Percentiles rank a stretch among this genome's conserved stretches.
phyloP scores from a whole-genome alignment of 495 filamentous ascomycete species.

The Cudoniella acicularis region DNA sequence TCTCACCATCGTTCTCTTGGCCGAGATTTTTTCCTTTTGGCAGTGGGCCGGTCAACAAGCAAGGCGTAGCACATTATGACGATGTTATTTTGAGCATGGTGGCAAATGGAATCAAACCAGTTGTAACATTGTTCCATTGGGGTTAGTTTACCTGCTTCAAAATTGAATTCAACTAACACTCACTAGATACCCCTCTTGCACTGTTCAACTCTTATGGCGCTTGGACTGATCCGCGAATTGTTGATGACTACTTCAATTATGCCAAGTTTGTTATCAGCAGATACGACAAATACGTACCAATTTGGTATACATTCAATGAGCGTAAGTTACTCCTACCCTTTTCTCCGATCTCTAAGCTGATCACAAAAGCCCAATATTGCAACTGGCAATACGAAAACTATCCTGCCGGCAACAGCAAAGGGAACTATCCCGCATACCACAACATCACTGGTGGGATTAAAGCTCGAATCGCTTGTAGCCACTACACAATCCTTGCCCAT shows the following conservation, averaged over 20 bases:
- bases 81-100: slow-evolving; percentile 55
- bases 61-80: slow-evolving; percentile 54
- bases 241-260: slow-evolving; percentile 56
- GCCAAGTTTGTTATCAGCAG: slow-evolving; percentile 52
- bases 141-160: slow-evolving; percentile 5
- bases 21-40: slow-evolving; percentile 60
- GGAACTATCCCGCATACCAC: slow-evolving; percentile 37
- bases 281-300: slow-evolving; percentile 53
- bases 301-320: slow-evolving; percentile 65
- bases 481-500: slow-evolving; percentile 56
- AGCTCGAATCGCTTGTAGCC: slow-evolving; percentile 40
- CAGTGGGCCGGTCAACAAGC: slow-evolving; percentile 56
- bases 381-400: slow-evolving; percentile 51
- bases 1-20: slow-evolving; percentile 39
- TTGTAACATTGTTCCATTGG: slow-evolving; percentile 62
- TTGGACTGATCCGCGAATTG: slow-evolving; percentile 53
- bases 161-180: not conserved
- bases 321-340: slow-evolving; percentile 53
- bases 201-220: slow-evolving; percentile 58
- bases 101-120: slow-evolving; percentile 51
- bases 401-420: slow-evolving; percentile 46
- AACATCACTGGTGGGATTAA: slow-evolving; percentile 37
- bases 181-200: slow-evolving; percentile 48
- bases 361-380: slow-evolving; percentile 41
- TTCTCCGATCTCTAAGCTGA: slow-evolving; percentile 51